Base-by-base conservation (phyloP, 352 stramenopile genomes). In the Globisporangium mamillatum region DNA sequence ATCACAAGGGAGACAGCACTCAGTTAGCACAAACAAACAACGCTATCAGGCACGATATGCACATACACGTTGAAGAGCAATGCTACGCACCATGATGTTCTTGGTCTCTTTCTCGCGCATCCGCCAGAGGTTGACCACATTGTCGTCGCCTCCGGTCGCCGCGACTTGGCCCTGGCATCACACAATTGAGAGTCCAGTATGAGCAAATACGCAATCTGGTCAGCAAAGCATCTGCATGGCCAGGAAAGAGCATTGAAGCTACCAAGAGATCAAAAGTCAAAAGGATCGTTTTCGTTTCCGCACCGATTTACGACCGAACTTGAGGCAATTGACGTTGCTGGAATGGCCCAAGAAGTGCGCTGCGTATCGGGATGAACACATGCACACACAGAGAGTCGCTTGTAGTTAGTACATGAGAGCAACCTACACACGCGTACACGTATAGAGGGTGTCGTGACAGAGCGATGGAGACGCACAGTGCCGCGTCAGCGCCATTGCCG, bases 61-160 rank as follows among this genome's bases (percentile, higher is more conserved):
- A 10, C 44, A 3, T 14, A 20, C 3, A 34, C 1, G 25, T 32
- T 18, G 18, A n/a, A 34, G 3, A 22, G 52, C 54, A 25, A 4
- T 14, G 12, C 18, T 25, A 3, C 61, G 34, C 22, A 94, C 87
- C 84, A 93, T 92, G 52, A 95, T 92, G 69, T 93, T 95, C 71
- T 95, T 95, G 64, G 85, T 95, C 75, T 95, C 84, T 62, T 86
- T 89, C 67, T 95, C 87, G 41, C 85, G 84, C 82, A 95, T 88
- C 44, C 85, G 79, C 87, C 87, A 95, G n/a, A 95, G 66, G 38
- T 95, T 95, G 53, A 93, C 82, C 53, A 90, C 77, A 63, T 87
- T 87, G 66, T 95, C 87, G 46, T 95, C 85, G 20, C 87, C 87
- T 10, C 85, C 87, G 1, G 84, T 93, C 25, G 84, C 87, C 0